A percentile compares a stretch with the other conserved stretches of the same genome.
These are phyloP conservation scores for Skeletonema potamos DNA, from an alignment of 108 stramenopile species.

Conservation along the genomic window DNA sequence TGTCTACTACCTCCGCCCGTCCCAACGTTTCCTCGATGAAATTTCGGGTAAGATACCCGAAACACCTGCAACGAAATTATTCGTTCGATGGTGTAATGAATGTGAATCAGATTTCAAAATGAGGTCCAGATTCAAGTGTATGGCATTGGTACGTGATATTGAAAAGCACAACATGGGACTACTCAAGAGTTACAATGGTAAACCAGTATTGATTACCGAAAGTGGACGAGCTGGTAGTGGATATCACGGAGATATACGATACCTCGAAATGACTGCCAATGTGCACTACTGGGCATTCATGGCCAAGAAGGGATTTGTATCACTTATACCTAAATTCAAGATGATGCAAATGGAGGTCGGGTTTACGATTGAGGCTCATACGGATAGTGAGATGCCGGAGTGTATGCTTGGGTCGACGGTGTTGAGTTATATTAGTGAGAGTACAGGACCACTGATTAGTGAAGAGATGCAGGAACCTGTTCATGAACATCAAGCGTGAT, in stretches of 20 bases:
- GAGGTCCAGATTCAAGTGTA: constrained; percentile 59
- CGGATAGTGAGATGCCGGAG: constrained; percentile 64
- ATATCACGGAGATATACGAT: constrained; percentile 39
- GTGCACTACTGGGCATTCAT: constrained; percentile 60
- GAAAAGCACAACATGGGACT: constrained; percentile 52
- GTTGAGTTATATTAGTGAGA: constrained; percentile 41
- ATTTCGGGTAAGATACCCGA: constrained; percentile 32
- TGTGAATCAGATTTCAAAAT: constrained; percentile 40
- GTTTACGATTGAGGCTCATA: constrained; percentile 62
- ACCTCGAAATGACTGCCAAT: constrained; percentile 57
- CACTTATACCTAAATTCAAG: constrained; percentile 55
- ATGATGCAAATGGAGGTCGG: constrained; percentile 65
- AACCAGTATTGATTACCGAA: constrained; percentile 70
- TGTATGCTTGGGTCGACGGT: constrained; percentile 57
- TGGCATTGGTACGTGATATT: constrained; percentile 50
- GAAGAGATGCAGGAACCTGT: constrained; percentile 46
- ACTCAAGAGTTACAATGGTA: constrained; percentile 61
- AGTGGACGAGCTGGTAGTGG: constrained; percentile 44
- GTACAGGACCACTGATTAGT: constrained; percentile 38
- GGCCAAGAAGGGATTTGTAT: constrained; percentile 67
- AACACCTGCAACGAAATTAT: constrained; percentile 55
- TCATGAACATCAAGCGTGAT: constrained; percentile 41
- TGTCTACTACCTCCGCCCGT: constrained; percentile 50
- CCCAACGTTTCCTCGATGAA: constrained; percentile 46
- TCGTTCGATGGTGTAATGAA: constrained; percentile 51